phyloP scores from a whole-genome alignment of 108 stramenopile genomes.

The Mayamaea pseudoterrestris region DNA sequence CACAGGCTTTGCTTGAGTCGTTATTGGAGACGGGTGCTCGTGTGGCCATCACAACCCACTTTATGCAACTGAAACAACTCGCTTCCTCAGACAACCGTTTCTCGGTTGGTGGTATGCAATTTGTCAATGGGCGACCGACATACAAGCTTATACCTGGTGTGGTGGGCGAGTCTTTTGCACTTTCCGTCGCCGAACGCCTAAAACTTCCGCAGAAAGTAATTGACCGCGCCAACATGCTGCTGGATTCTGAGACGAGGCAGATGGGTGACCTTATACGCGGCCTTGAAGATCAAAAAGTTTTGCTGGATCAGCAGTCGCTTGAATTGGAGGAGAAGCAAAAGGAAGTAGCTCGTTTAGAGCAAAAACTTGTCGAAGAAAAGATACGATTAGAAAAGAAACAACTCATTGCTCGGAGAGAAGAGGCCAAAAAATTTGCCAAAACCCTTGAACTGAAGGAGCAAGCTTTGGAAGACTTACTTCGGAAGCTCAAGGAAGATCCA shows the following conservation, averaged over 20 bases:
- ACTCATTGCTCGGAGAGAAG: constrained; percentile 58
- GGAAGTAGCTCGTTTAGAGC: constrained; percentile 60
- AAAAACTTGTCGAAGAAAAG: constrained; percentile 54
- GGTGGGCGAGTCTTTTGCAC: constrained; percentile 86
- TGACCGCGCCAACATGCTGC: constrained; percentile 56
- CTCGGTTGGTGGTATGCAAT: constrained; percentile 86
- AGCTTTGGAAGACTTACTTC: constrained; percentile 71
- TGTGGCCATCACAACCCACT: constrained; percentile 92
- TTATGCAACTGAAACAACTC: constrained; percentile 83
- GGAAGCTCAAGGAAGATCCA: constrained; percentile 65
- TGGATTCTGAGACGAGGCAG: constrained; percentile 76
- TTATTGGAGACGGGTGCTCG: constrained; percentile 71
- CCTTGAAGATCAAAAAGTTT: constrained; percentile 64
- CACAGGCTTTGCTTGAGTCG: constrained; percentile 85
- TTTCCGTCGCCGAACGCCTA: constrained; percentile 79
- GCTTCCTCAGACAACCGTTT: constrained; percentile 80
- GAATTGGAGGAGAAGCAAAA: constrained; percentile 55
- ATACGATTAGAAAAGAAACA: constrained; percentile 51
- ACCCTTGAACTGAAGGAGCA: constrained; percentile 83
- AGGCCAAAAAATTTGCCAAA: constrained; percentile 68
- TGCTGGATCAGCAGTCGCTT: constrained; percentile 51
- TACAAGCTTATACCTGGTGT: constrained; percentile 84
- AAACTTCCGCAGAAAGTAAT: constrained; percentile 61
- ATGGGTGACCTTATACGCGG: constrained; percentile 82
- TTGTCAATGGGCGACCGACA: constrained; percentile 75